Percentiles rank a stretch among this genome's conserved stretches.
Evolutionary conservation across 768 basidiomycete genomes (phyloP).

Genomic region (Suillus sp.): DNA sequence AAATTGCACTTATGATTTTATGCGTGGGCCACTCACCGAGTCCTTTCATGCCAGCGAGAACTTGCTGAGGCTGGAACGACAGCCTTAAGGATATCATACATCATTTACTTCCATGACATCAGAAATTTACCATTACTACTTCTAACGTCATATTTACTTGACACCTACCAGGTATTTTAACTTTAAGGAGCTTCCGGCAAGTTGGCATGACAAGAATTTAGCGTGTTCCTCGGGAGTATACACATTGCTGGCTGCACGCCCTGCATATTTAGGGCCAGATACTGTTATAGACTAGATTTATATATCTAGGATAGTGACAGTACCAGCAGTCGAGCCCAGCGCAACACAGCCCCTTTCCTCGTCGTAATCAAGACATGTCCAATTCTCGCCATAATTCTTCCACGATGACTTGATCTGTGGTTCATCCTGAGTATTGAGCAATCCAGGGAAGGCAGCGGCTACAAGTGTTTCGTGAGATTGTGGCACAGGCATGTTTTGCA

Average conservation of each 20-base stretch:
- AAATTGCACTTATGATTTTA: background rate
- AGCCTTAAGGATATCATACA: background rate
- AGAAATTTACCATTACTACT: background rate
- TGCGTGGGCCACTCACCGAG: background rate
- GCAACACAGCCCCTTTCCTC: slow-evolving; percentile 56
- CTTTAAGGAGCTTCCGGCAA: background rate
- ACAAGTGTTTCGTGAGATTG: slow-evolving; percentile 44
- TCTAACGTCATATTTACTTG: background rate
- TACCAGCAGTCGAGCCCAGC: slow-evolving; percentile 52
- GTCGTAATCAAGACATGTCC: slow-evolving; percentile 65
- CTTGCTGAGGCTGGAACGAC: background rate
- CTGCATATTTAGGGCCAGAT: background rate
- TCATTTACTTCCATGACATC: background rate
- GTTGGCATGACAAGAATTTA: background rate
- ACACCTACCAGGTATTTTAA: background rate
- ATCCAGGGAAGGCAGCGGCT: slow-evolving; percentile 52
- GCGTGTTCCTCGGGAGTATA: background rate
- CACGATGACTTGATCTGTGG: slow-evolving; percentile 35
- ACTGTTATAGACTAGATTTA: slow-evolving; percentile 12
- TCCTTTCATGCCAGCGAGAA: background rate
- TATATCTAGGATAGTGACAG: slow-evolving; percentile 44
- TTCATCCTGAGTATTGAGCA: slow-evolving; percentile 20
- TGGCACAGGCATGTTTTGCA: slow-evolving; percentile 19
- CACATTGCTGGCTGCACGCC: background rate
- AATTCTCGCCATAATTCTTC: slow-evolving; percentile 41